Conservation (phyloP, 1,139 yeast genomes). For the Scheffersomyces segobiensis region DNA sequence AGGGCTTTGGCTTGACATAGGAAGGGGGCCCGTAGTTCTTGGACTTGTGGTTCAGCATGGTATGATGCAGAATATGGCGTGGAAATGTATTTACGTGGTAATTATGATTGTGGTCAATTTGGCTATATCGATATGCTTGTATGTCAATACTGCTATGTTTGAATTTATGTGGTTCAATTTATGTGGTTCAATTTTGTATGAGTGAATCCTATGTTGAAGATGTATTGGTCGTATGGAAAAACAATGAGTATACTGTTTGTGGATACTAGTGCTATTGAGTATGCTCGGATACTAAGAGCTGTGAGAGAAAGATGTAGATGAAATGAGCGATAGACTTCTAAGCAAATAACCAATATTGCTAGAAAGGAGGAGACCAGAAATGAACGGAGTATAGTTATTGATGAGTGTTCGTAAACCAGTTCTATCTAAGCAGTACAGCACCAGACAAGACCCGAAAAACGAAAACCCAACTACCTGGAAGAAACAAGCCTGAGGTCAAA, state of each 20-base stretch:
- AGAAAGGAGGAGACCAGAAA: neutral
- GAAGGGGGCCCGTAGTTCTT: slow-evolving; percentile 47
- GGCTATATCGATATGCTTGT: neutral
- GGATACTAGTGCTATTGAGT: neutral
- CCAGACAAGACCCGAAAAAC: neutral
- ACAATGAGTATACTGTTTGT: neutral
- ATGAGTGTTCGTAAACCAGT: neutral
- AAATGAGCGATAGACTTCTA: neutral
- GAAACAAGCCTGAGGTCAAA: neutral
- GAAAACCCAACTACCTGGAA: neutral
- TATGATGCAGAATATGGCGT: too few relatives aligned
- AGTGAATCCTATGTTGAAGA: neutral
- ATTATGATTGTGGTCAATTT: neutral
- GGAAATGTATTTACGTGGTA: neutral
- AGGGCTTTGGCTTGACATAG: slow-evolving; percentile 36
- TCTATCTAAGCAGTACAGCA: neutral
- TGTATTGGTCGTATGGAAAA: neutral
- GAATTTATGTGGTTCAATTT: neutral
- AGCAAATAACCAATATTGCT: neutral
- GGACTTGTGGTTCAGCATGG: neutral
- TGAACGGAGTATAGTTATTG: neutral
- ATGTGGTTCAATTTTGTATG: neutral
- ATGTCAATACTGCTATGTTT: neutral
- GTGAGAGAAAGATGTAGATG: neutral
- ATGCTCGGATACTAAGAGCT: neutral